These are phyloP conservation scores for Cicer chorassanicum DNA, from an alignment of 306 rosid genomes.

Conservation along the genomic window DNA sequence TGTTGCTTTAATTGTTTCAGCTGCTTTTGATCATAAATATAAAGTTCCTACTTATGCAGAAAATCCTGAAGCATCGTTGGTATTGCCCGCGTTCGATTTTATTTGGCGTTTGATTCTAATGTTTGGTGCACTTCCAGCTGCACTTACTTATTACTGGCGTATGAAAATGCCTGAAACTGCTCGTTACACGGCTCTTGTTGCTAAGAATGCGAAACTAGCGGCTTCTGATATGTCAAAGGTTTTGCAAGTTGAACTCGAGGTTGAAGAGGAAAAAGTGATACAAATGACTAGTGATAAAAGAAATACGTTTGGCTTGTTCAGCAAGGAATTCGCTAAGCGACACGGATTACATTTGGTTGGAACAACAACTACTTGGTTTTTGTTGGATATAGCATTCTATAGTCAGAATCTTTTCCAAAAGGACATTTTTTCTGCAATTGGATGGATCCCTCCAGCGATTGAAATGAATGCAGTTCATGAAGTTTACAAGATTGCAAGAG, in stretches of 20 bases:
- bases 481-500: slow-evolving; percentile 65
- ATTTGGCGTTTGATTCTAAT: slow-evolving; percentile 69
- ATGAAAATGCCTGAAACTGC: slow-evolving; percentile 87
- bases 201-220: slow-evolving; percentile 65
- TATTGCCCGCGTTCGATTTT: slow-evolving; percentile 55
- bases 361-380: slow-evolving; percentile 69
- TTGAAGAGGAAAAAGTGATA: slow-evolving; percentile 54
- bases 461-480: slow-evolving; percentile 75
- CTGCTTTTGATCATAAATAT: slow-evolving; percentile 54
- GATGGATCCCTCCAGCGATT: slow-evolving; percentile 67
- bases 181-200: slow-evolving; percentile 76
- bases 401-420: slow-evolving; percentile 86
- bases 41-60: slow-evolving; percentile 45
- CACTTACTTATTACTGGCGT: slow-evolving; percentile 73
- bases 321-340: slow-evolving; percentile 52
- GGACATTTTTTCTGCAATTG: slow-evolving; percentile 70
- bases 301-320: slow-evolving; percentile 61
- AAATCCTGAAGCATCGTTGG: slow-evolving; percentile 34
- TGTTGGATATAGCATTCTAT: slow-evolving; percentile 77
- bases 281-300: background rate
- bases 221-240: slow-evolving; percentile 77
- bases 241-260: slow-evolving; percentile 58
- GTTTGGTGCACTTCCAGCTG: slow-evolving; percentile 68
- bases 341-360: slow-evolving; percentile 74
- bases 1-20: slow-evolving; percentile 56